Evolutionary conservation across 2,329 filamentous ascomycete species (phyloP), one percentile per base, ranked within the genome.

Genomic region (Monosporascus sp.): DNA sequence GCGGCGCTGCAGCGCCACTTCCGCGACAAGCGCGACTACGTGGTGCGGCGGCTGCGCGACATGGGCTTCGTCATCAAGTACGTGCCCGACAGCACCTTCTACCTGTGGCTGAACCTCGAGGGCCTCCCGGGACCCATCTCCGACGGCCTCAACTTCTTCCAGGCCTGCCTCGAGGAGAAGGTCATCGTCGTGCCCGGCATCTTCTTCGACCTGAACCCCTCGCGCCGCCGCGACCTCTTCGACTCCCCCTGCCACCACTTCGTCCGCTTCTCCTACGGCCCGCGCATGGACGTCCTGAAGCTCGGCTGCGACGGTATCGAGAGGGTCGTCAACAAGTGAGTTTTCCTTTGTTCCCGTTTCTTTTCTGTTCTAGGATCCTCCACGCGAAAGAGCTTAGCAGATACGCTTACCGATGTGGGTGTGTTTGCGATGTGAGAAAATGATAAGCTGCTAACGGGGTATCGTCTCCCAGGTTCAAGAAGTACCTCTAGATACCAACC

Each of bases 121-220:
- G 79, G 80, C 48, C 77, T 94, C 3, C 89, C 93, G 0, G 80
- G 81, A n/a, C 82, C 85, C 57, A 96, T 97, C 70, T 87, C 88
- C 55, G 93, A 97, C 69, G 93, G 93, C 8, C 77, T 97, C 65
- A 96, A 96, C 76, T 97, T 97, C 81, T 97, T 97, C 84, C 85
- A 94, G 70, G 91, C 91, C 31, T 94, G 94, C 68, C 77, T 97
- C 45, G 85, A 89, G 66, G 91, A 97, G 78, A 95, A 95, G 79
- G 90, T 95, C 61, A 97, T 97, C 66, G 91, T 97, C 19, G 93
- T 97, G 5, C 93, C 93, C 0, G 93, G 93, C 55, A 97, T 97
- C 71, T 97, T 97, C 81, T 97, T 97, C 70, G 93, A 97, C 66
- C 74, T 97, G 59, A 97, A 97, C 75, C 93, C 93, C 4, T 87